phyloP scores from a whole-genome alignment of 345 rosid genomes.

The Cardamine resedifolia region DNA sequence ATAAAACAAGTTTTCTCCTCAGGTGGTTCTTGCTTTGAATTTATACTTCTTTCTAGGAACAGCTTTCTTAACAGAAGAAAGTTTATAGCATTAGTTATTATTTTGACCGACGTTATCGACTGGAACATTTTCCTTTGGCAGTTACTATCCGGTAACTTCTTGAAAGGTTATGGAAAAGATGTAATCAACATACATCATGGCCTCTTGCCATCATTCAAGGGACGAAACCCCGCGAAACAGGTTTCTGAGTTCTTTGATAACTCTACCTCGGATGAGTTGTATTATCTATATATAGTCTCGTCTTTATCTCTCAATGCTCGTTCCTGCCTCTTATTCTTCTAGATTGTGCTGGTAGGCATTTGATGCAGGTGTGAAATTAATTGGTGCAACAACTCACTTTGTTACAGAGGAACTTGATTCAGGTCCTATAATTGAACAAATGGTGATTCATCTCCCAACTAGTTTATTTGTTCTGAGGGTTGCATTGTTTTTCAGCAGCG shows the following conservation, averaged over 20 bases:
- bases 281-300: background rate
- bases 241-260: constrained; percentile 40
- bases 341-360: constrained; percentile 73
- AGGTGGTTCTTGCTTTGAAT: constrained; percentile 11
- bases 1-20: background rate
- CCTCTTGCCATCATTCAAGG: constrained; percentile 94
- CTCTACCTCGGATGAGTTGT: background rate
- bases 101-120: background rate
- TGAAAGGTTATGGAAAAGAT: constrained; percentile 80
- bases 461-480: constrained; percentile 11
- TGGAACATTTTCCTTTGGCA: constrained; percentile 37
- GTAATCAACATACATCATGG: constrained; percentile 98
- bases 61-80: background rate
- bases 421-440: constrained; percentile 96
- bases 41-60: background rate
- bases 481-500: constrained; percentile 20
- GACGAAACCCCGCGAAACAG: constrained; percentile 85
- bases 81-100: constrained; percentile 14
- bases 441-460: constrained; percentile 52
- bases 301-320: background rate
- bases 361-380: constrained; percentile 93
- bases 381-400: constrained; percentile 95
- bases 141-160: constrained; percentile 70
- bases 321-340: constrained; percentile 37
- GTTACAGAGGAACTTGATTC: constrained; percentile 94